Evolutionary conservation across 176 grass and related monocot species (phyloP).

Genomic region (Juncus effusus): DNA sequence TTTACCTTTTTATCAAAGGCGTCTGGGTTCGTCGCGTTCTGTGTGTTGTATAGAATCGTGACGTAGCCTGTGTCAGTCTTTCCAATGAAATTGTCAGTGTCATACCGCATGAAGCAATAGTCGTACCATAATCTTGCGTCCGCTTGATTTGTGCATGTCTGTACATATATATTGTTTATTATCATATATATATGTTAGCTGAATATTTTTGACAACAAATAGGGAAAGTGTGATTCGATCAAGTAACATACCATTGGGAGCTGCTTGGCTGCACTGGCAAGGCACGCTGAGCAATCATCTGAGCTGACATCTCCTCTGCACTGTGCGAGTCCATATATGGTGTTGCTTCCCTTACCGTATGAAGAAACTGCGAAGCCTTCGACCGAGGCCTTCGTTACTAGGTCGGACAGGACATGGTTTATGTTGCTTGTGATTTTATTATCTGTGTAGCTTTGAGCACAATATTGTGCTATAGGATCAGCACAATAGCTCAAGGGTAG

Average conservation of each 20-base stretch:
- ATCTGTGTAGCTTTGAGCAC: slow-evolving; percentile 33
- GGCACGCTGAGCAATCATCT: slow-evolving; percentile 46
- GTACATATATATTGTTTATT: background rate
- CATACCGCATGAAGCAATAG: slow-evolving; percentile 75
- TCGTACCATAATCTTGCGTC: slow-evolving; percentile 65
- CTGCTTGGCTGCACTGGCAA: slow-evolving; percentile 16
- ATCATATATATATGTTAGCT: background rate
- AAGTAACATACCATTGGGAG: slow-evolving; percentile 16
- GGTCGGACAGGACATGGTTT: slow-evolving; percentile 33
- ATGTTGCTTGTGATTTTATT: slow-evolving; percentile 40
- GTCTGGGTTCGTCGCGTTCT: slow-evolving; percentile 46
- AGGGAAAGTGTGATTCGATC: background rate
- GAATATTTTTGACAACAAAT: background rate
- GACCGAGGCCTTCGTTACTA: slow-evolving; percentile 37
- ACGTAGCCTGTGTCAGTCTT: slow-evolving; percentile 45
- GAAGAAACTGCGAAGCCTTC: slow-evolving; percentile 41
- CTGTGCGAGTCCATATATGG: slow-evolving; percentile 66
- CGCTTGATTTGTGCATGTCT: slow-evolving; percentile 31
- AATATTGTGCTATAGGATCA: slow-evolving; percentile 47
- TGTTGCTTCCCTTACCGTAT: slow-evolving; percentile 15
- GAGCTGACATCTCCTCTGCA: slow-evolving; percentile 60
- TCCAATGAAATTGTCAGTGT: slow-evolving; percentile 41
- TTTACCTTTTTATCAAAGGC: slow-evolving; percentile 44
- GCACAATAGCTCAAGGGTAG: slow-evolving; percentile 15
- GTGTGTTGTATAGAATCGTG: slow-evolving; percentile 52